Evolutionary conservation across 2,329 filamentous ascomycete species (phyloP).

Genomic region (Claviceps cyperi): DNA sequence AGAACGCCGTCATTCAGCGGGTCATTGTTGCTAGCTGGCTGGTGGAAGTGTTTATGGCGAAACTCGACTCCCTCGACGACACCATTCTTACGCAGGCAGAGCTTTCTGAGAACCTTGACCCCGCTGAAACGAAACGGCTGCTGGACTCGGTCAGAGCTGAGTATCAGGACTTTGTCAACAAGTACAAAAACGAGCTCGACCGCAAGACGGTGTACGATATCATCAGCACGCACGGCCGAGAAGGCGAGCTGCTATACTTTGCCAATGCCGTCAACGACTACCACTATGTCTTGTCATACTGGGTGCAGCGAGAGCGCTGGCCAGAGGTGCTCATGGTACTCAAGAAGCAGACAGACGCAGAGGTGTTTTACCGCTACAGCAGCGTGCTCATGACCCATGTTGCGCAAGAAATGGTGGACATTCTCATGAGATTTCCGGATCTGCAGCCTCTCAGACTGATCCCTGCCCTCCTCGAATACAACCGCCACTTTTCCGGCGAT

Average conservation of each 20-base stretch:
- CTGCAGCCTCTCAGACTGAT: constrained; percentile 80
- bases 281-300: constrained; percentile 90
- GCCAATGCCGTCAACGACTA: constrained; percentile 81
- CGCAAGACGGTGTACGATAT: constrained; percentile 88
- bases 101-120: constrained; percentile 55
- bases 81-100: constrained; percentile 83
- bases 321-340: constrained; percentile 71
- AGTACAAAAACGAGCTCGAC: constrained; percentile 78
- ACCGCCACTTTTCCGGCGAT: constrained; percentile 55
- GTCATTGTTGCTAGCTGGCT: constrained; percentile 95
- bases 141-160: constrained; percentile 59
- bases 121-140: constrained; percentile 56
- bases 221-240: constrained; percentile 86
- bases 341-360: constrained; percentile 81
- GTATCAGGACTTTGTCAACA: constrained; percentile 76
- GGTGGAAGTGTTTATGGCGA: constrained; percentile 92
- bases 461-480: constrained; percentile 86
- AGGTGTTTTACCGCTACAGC: constrained; percentile 93
- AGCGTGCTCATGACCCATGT: constrained; percentile 90
- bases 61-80: constrained; percentile 87
- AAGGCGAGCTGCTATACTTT: constrained; percentile 84
- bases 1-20: constrained; percentile 75
- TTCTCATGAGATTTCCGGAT: constrained; percentile 80
- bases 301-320: constrained; percentile 94
- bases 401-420: constrained; percentile 77